These are phyloP conservation scores for Lepiota venenata DNA, from an alignment of 768 basidiomycete genomes.

Conservation along the genomic window DNA sequence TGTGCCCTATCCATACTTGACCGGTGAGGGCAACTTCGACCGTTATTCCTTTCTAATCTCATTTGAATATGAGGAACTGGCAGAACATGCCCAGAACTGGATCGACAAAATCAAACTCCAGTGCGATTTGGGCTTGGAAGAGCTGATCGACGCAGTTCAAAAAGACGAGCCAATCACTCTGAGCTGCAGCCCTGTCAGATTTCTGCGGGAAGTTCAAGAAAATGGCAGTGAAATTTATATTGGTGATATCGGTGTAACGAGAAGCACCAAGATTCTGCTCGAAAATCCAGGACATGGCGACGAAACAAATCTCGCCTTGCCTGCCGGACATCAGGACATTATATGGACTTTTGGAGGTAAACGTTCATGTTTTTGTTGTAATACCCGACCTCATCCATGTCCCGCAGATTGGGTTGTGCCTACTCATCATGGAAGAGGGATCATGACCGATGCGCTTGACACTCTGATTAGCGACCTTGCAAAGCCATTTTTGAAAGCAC, in stretches of 20 bases:
- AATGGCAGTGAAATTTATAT: slow-evolving; percentile 55
- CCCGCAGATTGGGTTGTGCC: slow-evolving; percentile 56
- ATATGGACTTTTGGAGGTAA: slow-evolving; percentile 62
- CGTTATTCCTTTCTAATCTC: background rate
- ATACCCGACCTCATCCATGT: background rate
- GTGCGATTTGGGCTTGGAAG: slow-evolving; percentile 28
- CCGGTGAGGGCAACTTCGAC: slow-evolving; percentile 20
- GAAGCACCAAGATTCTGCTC: slow-evolving; percentile 24
- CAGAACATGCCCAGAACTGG: slow-evolving; percentile 34
- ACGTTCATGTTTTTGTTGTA: background rate
- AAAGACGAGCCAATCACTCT: slow-evolving; percentile 29
- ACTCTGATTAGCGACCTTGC: slow-evolving; percentile 57
- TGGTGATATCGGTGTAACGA: slow-evolving; percentile 40
- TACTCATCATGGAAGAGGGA: slow-evolving; percentile 62
- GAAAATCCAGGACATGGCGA: slow-evolving; percentile 23
- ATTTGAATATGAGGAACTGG: background rate
- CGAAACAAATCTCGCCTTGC: slow-evolving; percentile 32
- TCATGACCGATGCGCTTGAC: slow-evolving; percentile 64
- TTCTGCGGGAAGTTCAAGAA: slow-evolving; percentile 49
- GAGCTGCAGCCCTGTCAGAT: slow-evolving; percentile 43
- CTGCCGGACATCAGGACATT: slow-evolving; percentile 50
- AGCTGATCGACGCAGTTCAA: slow-evolving; percentile 23
- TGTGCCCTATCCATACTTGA: slow-evolving; percentile 53
- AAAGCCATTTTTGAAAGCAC: slow-evolving; percentile 60
- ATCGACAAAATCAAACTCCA: slow-evolving; percentile 21